phyloP scores from a whole-genome alignment of 2,329 filamentous ascomycete species.

The Knufia fluminis region DNA sequence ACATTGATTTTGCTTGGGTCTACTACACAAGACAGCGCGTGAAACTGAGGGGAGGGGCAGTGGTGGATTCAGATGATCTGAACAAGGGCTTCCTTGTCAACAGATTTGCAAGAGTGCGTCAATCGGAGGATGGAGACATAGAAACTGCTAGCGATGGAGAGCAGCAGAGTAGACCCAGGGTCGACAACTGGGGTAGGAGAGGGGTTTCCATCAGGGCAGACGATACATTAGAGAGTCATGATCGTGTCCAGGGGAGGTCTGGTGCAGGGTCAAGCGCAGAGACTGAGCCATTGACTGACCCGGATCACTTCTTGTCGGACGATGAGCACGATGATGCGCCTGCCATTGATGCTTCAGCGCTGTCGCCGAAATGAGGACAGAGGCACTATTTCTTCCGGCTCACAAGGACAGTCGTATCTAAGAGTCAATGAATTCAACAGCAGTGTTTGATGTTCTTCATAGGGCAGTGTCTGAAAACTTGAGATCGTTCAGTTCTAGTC shows the following conservation, averaged over 20 bases:
- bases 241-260: not conserved
- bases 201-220: constrained; percentile 54
- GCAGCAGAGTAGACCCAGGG: constrained; percentile 14
- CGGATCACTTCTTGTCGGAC: constrained; percentile 23
- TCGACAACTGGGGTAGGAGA: constrained; percentile 47
- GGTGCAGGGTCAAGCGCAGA: constrained; percentile 11
- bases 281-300: constrained; percentile 14
- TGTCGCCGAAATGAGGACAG: not conserved
- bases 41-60: constrained; percentile 77
- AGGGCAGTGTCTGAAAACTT: no score
- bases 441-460: no score
- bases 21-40: constrained; percentile 90
- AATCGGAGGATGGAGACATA: constrained; percentile 24
- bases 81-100: constrained; percentile 75
- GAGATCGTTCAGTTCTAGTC: no score
- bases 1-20: constrained; percentile 92
- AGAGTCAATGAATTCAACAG: no score
- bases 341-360: constrained; percentile 1
- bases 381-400: no score
- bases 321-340: constrained; percentile 18
- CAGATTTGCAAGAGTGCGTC: constrained; percentile 43
- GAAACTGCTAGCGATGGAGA: constrained; percentile 26
- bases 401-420: no score
- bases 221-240: constrained; percentile 33
- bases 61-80: constrained; percentile 85